Evolutionary conservation across 169 alveolate genomes (phyloP).

Genomic region (Babesia gibsoni): DNA sequence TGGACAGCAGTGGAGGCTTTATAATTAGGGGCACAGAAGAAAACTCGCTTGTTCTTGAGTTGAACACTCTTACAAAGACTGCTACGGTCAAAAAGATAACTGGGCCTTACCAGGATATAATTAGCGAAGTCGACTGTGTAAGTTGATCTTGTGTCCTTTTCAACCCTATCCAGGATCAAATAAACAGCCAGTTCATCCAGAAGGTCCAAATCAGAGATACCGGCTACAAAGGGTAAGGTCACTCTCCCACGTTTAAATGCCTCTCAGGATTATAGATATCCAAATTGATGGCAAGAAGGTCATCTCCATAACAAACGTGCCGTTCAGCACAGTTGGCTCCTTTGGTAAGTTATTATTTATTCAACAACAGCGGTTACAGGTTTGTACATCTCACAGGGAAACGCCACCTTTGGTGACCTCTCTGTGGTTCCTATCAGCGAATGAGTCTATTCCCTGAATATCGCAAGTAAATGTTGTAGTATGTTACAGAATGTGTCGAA

Average conservation of each 20-base stretch:
- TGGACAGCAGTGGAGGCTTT: slow-evolving; percentile 51
- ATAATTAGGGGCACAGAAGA: slow-evolving; percentile 33
- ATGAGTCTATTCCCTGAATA: no score
- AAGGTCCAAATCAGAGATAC: slow-evolving; percentile 45
- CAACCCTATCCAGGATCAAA: slow-evolving; percentile 21
- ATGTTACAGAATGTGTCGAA: no score
- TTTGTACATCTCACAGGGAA: slow-evolving; percentile 43
- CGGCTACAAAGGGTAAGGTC: slow-evolving; percentile 61
- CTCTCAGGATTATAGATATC: slow-evolving; percentile 13
- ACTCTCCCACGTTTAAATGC: not conserved
- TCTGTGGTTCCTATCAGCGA: slow-evolving; percentile 40
- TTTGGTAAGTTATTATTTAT: slow-evolving; percentile 15
- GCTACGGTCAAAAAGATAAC: slow-evolving; percentile 43
- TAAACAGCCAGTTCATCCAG: slow-evolving; percentile 54
- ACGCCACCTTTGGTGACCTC: slow-evolving; percentile 60
- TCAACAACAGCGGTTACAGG: slow-evolving; percentile 1
- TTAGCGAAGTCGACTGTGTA: slow-evolving; percentile 41
- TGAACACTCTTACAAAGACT: slow-evolving; percentile 55
- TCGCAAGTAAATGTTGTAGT: no score
- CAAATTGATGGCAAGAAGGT: slow-evolving; percentile 27
- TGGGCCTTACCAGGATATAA: slow-evolving; percentile 4
- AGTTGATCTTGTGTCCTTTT: not conserved
- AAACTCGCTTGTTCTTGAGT: slow-evolving; percentile 24
- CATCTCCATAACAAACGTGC: not conserved
- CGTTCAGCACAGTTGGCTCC: slow-evolving; percentile 19